Percentiles rank a stretch among this genome's conserved stretches.
Conservation (phyloP, 31 red algal species). For the Odonthalia washingtoniensis region DNA sequence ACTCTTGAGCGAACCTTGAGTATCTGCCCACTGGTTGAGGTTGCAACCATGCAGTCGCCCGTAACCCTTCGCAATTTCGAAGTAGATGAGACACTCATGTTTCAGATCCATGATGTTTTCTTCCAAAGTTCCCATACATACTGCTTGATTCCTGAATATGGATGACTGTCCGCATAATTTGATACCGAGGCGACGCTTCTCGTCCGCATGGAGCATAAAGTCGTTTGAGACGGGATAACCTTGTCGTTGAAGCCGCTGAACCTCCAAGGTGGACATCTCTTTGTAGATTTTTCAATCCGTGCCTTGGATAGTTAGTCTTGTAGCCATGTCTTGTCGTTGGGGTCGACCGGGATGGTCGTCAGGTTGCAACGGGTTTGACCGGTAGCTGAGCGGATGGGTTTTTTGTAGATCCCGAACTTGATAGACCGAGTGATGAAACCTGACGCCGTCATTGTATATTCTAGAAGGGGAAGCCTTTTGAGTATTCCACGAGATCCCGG, state of each 20-base stretch:
- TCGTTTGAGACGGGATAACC: neutral
- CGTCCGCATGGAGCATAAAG: conserved; percentile 6
- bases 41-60: conserved; percentile 52
- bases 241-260: neutral
- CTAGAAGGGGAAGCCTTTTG: too few relatives aligned
- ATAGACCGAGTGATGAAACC: conserved; percentile 12
- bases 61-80: conserved; percentile 25
- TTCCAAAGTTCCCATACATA: conserved; percentile 30
- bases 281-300: neutral
- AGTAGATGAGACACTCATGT: conserved; percentile 40
- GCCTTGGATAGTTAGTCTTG: neutral
- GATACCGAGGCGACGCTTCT: neutral
- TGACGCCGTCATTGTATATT: too few relatives aligned
- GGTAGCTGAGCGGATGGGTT: neutral
- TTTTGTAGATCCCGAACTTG: neutral
- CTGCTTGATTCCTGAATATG: neutral
- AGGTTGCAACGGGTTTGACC: neutral
- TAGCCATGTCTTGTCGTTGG: neutral
- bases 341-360: neutral
- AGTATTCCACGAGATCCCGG: too few relatives aligned
- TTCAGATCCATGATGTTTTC: conserved; percentile 5
- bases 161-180: conserved; percentile 8
- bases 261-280: neutral
- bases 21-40: neutral
- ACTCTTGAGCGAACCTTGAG: neutral